Conservation (phyloP, 2,329 filamentous ascomycete genomes). For the Pestalotiopsis sp. region DNA sequence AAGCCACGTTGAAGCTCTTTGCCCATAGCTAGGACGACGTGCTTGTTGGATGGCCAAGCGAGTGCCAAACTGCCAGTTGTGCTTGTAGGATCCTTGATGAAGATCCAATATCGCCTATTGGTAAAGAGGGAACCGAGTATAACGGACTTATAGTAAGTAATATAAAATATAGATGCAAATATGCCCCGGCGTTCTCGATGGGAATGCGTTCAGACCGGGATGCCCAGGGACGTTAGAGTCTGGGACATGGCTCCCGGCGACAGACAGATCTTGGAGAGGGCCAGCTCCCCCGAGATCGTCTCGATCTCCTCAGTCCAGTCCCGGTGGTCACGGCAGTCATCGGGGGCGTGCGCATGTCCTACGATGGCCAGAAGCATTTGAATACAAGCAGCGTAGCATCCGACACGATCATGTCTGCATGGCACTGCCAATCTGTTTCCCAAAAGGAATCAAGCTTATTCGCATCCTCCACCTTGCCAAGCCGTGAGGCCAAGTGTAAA, state of each 20-base stretch:
- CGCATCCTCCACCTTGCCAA: not conserved
- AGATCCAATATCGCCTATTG: not conserved
- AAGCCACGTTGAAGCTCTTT: no score
- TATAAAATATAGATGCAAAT: not conserved
- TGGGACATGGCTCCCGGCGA: not conserved
- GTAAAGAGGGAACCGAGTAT: not conserved
- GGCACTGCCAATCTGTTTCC: slow-evolving; percentile 11
- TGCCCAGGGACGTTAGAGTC: not conserved
- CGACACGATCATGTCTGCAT: not conserved
- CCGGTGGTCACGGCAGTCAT: not conserved
- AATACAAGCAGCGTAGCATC: not conserved
- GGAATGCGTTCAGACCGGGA: not conserved
- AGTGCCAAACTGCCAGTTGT: not conserved
- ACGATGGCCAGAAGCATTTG: not conserved
- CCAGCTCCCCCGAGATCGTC: not conserved
- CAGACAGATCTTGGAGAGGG: not conserved
- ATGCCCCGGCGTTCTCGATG: not conserved
- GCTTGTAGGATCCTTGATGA: not conserved
- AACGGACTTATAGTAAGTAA: not conserved
- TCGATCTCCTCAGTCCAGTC: not conserved
- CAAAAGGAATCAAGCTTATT: slow-evolving; percentile 13
- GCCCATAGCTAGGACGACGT: not conserved
- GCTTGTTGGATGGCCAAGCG: not conserved
- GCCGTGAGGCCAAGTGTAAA: not conserved
- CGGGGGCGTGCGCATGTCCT: not conserved